A percentile compares a stretch with the other conserved stretches of the same genome.
Evolutionary conservation across 202 grass and related monocot species (phyloP).

Genomic region (Zoysia matrella): DNA sequence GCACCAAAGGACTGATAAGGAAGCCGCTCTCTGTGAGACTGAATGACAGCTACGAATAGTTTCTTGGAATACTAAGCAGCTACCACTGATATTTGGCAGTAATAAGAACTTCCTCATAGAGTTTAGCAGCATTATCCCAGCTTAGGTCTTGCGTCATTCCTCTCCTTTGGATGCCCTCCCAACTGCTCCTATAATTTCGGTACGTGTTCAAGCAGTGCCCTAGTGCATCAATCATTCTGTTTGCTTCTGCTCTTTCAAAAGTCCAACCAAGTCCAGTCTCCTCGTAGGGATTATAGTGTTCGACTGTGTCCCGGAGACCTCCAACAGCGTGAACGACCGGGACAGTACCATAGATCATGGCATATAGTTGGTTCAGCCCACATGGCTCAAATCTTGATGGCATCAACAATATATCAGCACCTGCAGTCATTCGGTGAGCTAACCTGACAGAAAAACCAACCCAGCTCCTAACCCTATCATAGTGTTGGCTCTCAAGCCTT

Average conservation of each 20-base stretch:
- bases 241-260: conserved; percentile 75
- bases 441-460: conserved; percentile 86
- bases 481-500: conserved; percentile 71
- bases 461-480: conserved; percentile 74
- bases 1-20: background rate
- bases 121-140: conserved; percentile 85
- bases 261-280: conserved; percentile 76
- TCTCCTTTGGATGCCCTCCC: conserved; percentile 79
- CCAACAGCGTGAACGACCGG: conserved; percentile 89
- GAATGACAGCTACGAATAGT: background rate
- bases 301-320: conserved; percentile 76
- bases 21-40: background rate
- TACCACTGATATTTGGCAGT: conserved; percentile 86
- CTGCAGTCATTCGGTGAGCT: conserved; percentile 84
- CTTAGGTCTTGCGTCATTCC: conserved; percentile 90
- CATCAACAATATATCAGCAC: conserved; percentile 84
- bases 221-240: conserved; percentile 76
- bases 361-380: conserved; percentile 89
- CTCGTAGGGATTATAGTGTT: conserved; percentile 80
- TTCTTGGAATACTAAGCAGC: conserved; percentile 30
- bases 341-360: conserved; percentile 92
- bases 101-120: conserved; percentile 78
- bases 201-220: conserved; percentile 86
- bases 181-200: conserved; percentile 71
- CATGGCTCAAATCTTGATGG: conserved; percentile 92